Percentiles rank a stretch among this genome's conserved stretches.
These are phyloP conservation scores for Colletotrichum camelliae DNA, from an alignment of 2,329 filamentous ascomycete species.

Conservation along the genomic window DNA sequence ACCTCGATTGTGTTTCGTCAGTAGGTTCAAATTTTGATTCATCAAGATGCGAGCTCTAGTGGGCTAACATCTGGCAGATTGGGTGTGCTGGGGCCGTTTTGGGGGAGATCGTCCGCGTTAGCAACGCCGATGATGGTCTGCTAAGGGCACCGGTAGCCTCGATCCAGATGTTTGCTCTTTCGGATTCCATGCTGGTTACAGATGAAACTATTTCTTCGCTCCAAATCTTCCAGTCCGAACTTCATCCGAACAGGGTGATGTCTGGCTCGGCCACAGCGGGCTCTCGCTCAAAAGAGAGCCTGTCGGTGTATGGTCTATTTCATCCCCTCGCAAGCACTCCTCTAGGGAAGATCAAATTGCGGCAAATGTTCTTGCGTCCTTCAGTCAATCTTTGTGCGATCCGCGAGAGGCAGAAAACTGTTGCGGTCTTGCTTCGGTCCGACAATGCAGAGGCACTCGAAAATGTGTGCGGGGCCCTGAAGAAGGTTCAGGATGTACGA, in stretches of 20 bases:
- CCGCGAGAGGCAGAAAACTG: constrained; percentile 71
- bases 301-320: constrained; percentile 87
- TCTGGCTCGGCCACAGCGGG: constrained; percentile 58
- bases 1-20: constrained; percentile 76
- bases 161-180: constrained; percentile 78
- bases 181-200: constrained; percentile 76
- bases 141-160: background rate
- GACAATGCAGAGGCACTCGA: constrained; percentile 67
- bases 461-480: constrained; percentile 65
- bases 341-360: constrained; percentile 76
- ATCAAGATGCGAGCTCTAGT: background rate
- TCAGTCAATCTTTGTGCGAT: constrained; percentile 73
- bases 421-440: constrained; percentile 68
- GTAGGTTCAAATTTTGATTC: constrained; percentile 44
- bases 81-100: constrained; percentile 89
- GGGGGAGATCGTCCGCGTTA: constrained; percentile 72
- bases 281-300: constrained; percentile 75
- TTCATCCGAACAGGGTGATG: constrained; percentile 81
- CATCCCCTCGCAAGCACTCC: constrained; percentile 75
- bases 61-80: constrained; percentile 46
- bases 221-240: constrained; percentile 84
- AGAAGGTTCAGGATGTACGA: constrained; percentile 78
- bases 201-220: constrained; percentile 80
- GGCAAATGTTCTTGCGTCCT: constrained; percentile 83
- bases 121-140: background rate